A percentile compares a stretch with the other conserved stretches of the same genome.
phyloP scores from a whole-genome alignment of 768 basidiomycete species.

The Crepidotus variabilis region DNA sequence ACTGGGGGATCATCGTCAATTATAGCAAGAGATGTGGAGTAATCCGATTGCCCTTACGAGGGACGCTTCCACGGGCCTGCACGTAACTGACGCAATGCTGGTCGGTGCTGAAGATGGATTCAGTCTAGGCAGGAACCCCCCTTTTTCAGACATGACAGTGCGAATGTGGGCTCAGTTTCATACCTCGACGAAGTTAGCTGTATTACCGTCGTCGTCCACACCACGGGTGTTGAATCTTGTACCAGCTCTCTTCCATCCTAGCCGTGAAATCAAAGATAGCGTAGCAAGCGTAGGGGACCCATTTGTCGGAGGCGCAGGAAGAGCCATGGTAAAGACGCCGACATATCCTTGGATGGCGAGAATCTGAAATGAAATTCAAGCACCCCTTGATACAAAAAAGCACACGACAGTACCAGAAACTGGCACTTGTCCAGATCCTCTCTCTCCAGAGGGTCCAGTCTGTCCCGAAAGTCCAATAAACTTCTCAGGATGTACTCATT shows the following conservation, averaged over 20 bases:
- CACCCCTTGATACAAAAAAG: slow-evolving; percentile 7
- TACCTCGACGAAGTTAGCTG: slow-evolving; percentile 96
- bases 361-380: slow-evolving; percentile 41
- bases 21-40: slow-evolving; percentile 10
- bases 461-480: slow-evolving; percentile 82
- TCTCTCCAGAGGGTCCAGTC: slow-evolving; percentile 66
- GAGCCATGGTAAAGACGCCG: slow-evolving; percentile 74
- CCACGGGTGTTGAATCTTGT: slow-evolving; percentile 97
- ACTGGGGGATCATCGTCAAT: slow-evolving; percentile 43
- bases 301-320: slow-evolving; percentile 71
- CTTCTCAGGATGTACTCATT: slow-evolving; percentile 89
- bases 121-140: slow-evolving; percentile 53
- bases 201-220: slow-evolving; percentile 92
- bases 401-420: slow-evolving; percentile 62
- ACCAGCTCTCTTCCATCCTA: slow-evolving; percentile 94
- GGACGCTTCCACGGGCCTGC: slow-evolving; percentile 94
- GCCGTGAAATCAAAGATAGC: slow-evolving; percentile 76
- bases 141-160: slow-evolving; percentile 10
- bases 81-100: slow-evolving; percentile 88
- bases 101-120: slow-evolving; percentile 84
- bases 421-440: slow-evolving; percentile 78
- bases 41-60: slow-evolving; percentile 53
- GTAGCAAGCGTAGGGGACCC: slow-evolving; percentile 72
- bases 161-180: slow-evolving; percentile 13
- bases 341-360: slow-evolving; percentile 94